Percentiles rank a stretch among this genome's conserved stretches.
Evolutionary conservation across 768 basidiomycete genomes (phyloP).

Genomic region (Termitomyces sp.): DNA sequence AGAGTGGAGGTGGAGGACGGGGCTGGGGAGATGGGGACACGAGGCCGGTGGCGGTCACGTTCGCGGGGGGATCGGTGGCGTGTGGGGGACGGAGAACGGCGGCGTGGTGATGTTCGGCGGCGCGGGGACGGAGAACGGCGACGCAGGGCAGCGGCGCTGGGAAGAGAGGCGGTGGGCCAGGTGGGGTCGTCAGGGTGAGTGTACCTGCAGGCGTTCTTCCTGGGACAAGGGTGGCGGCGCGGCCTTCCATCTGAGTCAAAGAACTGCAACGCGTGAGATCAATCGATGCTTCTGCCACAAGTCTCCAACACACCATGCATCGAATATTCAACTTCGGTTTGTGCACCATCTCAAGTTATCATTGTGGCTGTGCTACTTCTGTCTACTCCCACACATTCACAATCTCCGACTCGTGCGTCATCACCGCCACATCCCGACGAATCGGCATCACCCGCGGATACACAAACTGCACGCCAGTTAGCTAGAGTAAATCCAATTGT

Average conservation of each 20-base stretch:
- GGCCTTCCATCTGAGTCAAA: slow-evolving; percentile 17
- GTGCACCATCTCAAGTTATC: not conserved
- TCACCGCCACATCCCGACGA: slow-evolving; percentile 73
- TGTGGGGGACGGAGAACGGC: too few relatives aligned
- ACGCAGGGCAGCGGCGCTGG: not conserved
- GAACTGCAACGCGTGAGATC: slow-evolving; percentile 7
- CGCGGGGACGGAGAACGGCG: too few relatives aligned
- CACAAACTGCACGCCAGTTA: slow-evolving; percentile 55
- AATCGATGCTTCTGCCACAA: not conserved
- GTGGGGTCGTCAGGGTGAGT: slow-evolving; percentile 24
- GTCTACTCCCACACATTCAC: slow-evolving; percentile 51
- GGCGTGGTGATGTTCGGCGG: too few relatives aligned
- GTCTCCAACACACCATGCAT: slow-evolving; percentile 19
- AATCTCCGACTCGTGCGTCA: slow-evolving; percentile 84
- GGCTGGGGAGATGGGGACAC: not conserved
- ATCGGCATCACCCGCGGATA: slow-evolving; percentile 78
- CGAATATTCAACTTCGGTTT: not conserved
- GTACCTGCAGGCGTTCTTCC: slow-evolving; percentile 15
- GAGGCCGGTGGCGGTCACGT: too few relatives aligned
- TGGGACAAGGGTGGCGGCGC: slow-evolving; percentile 8
- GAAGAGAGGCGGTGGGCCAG: slow-evolving; percentile 17
- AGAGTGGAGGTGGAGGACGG: too few relatives aligned
- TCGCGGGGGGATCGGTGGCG: too few relatives aligned
- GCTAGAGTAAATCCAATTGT: not conserved
- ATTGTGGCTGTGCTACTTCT: slow-evolving; percentile 3